phyloP scores from a whole-genome alignment of 345 rosid species.

The Hevea brasiliensis region DNA sequence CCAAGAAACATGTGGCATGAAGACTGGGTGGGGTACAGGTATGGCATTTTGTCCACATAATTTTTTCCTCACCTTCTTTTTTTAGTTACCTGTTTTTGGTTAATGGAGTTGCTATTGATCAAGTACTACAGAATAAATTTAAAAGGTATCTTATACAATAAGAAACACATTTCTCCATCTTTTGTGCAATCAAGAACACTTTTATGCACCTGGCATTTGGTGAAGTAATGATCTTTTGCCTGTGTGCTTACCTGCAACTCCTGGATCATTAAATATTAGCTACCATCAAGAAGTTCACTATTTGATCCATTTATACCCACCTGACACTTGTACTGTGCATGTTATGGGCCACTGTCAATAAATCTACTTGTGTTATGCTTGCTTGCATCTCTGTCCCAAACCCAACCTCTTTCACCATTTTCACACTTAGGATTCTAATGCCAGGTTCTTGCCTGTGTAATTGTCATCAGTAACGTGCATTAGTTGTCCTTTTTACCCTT shows the following conservation, averaged over 20 bases:
- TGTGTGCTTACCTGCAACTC: not conserved
- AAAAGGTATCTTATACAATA: not conserved
- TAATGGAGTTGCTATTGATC: slow-evolving; percentile 1
- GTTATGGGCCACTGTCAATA: not conserved
- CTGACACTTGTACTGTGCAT: not conserved
- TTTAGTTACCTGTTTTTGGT: slow-evolving; percentile 1
- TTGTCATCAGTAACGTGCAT: not conserved
- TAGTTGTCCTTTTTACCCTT: not conserved
- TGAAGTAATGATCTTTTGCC: not conserved
- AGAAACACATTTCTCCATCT: not conserved
- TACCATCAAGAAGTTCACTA: not conserved
- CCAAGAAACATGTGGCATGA: slow-evolving; percentile 75
- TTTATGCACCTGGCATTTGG: not conserved
- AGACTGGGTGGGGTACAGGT: slow-evolving; percentile 95
- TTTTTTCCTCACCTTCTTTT: slow-evolving; percentile 1
- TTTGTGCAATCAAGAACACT: not conserved
- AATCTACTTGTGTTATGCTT: not conserved
- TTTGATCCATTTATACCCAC: not conserved
- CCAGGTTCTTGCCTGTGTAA: not conserved
- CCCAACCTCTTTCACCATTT: not conserved
- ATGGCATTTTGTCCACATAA: slow-evolving; percentile 11
- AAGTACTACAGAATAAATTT: not conserved
- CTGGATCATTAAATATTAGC: not conserved
- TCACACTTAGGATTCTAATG: not conserved
- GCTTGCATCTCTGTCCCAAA: not conserved